These are phyloP conservation scores for Manihot esculenta DNA, from an alignment of 441 rosid species.

Conservation along the genomic window DNA sequence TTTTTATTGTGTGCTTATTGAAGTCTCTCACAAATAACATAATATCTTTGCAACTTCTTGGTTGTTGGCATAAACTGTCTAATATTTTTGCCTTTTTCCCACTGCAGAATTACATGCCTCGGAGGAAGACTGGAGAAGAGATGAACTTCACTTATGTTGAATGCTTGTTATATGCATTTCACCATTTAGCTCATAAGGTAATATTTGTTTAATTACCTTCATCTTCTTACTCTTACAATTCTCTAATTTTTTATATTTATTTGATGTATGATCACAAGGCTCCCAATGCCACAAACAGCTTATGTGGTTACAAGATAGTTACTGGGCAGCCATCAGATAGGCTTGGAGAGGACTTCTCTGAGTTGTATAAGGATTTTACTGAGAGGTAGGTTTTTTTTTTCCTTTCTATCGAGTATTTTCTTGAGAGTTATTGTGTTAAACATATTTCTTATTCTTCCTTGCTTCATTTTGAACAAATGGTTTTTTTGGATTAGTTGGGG, in stretches of 20 bases:
- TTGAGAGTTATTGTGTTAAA: background rate
- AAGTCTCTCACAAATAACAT: background rate
- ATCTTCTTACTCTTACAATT: background rate
- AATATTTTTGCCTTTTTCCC: conserved; percentile 8
- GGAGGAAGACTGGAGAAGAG: conserved; percentile 87
- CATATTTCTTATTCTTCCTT: conserved; percentile 1
- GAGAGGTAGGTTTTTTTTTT: conserved; percentile 57
- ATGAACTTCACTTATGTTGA: conserved; percentile 93
- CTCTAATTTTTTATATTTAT: conserved; percentile 20
- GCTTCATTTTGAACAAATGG: background rate
- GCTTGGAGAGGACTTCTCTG: conserved; percentile 98
- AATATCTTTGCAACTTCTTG: background rate
- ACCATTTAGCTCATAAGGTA: conserved; percentile 88
- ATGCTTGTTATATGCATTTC: conserved; percentile 81
- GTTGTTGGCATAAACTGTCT: background rate
- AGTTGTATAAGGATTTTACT: conserved; percentile 71
- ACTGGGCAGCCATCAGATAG: conserved; percentile 99
- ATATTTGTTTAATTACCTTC: conserved; percentile 11
- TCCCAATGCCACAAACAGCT: conserved; percentile 92
- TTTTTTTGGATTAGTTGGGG: background rate
- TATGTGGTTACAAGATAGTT: conserved; percentile 95
- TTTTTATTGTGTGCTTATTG: background rate
- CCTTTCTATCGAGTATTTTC: background rate
- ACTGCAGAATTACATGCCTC: conserved; percentile 85
- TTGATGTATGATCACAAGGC: conserved; percentile 52